Conservation (phyloP, 768 basidiomycete species). For the Lactarius psammicola region DNA sequence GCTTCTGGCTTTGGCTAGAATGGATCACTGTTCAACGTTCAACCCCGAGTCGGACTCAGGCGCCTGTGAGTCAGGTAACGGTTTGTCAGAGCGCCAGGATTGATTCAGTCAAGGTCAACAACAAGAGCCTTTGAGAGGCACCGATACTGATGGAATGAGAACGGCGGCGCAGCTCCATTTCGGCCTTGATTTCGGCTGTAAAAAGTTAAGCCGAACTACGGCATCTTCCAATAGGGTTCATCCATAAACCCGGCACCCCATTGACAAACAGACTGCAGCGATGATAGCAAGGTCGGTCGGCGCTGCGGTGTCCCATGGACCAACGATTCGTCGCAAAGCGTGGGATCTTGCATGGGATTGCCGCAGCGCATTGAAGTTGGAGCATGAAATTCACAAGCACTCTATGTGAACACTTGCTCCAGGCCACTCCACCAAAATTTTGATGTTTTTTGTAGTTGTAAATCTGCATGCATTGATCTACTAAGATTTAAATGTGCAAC, state of each 20-base stretch:
- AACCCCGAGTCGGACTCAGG: not conserved
- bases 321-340: not conserved
- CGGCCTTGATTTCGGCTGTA: not conserved
- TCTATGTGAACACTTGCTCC: too few species aligned
- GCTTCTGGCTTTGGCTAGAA: not conserved
- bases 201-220: not conserved
- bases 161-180: not conserved
- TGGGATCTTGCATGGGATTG: too few species aligned
- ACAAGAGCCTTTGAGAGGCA: not conserved
- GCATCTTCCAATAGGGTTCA: not conserved
- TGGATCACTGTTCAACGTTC: too few species aligned
- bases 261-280: not conserved
- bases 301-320: not conserved
- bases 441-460: too few species aligned
- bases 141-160: not conserved
- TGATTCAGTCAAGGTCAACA: not conserved
- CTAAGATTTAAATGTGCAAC: too few species aligned
- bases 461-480: too few species aligned
- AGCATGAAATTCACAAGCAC: too few species aligned
- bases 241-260: not conserved
- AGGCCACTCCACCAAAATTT: too few species aligned
- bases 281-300: not conserved
- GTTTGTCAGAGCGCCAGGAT: not conserved
- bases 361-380: too few species aligned
- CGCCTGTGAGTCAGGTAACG: not conserved